Evolutionary conservation across 805 yeast genomes (phyloP).

Genomic region (Jamesozyma spencerorum): DNA sequence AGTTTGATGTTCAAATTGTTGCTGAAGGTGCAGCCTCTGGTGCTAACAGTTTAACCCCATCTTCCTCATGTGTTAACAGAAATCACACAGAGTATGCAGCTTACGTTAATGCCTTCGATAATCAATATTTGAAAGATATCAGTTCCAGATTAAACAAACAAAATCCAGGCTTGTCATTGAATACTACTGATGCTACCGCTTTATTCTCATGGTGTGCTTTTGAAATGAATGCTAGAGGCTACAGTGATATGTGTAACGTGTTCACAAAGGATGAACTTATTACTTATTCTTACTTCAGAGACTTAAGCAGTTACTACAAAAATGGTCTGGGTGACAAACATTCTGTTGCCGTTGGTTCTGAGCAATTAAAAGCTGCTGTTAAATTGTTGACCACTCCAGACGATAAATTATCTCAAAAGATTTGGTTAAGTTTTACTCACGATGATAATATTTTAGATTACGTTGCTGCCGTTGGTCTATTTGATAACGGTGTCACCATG

Average conservation of each 20-base stretch:
- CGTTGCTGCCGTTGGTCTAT: slow-evolving; percentile 55
- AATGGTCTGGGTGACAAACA: background rate
- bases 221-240: slow-evolving; percentile 62
- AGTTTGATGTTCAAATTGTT: slow-evolving; percentile 30
- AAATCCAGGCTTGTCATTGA: slow-evolving; percentile 47
- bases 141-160: slow-evolving; percentile 46
- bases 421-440: slow-evolving; percentile 66
- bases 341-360: slow-evolving; percentile 44
- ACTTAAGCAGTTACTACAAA: slow-evolving; percentile 40
- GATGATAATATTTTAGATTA: slow-evolving; percentile 59
- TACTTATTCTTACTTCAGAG: slow-evolving; percentile 50
- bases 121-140: slow-evolving; percentile 41
- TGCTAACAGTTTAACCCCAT: slow-evolving; percentile 43
- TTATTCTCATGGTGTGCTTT: slow-evolving; percentile 62
- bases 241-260: slow-evolving; percentile 55
- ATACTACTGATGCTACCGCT: slow-evolving; percentile 41
- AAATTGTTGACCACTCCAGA: slow-evolving; percentile 40
- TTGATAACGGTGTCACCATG: slow-evolving; percentile 31
- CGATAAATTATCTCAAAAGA: slow-evolving; percentile 39
- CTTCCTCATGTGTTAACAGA: slow-evolving; percentile 35
- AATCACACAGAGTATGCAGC: slow-evolving; percentile 15
- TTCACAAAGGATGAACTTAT: slow-evolving; percentile 63
- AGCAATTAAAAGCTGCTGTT: slow-evolving; percentile 44
- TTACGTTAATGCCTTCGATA: slow-evolving; percentile 14
- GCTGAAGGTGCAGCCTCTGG: slow-evolving; percentile 37